Percentiles rank a stretch among this genome's conserved stretches.
Conservation (phyloP, 768 basidiomycete species). For the Exidia glandulosa region DNA sequence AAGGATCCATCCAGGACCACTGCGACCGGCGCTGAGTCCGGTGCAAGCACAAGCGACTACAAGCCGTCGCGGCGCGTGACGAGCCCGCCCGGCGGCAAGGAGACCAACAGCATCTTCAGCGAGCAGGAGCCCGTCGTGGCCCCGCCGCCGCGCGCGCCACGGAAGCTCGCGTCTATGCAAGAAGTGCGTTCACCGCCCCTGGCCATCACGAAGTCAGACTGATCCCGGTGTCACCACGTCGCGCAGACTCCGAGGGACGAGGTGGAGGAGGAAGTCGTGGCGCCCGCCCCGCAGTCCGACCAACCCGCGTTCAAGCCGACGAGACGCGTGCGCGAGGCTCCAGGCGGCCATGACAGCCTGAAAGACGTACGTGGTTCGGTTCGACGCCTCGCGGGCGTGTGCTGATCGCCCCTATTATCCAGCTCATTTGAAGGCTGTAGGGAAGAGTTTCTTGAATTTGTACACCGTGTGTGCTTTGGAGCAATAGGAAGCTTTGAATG, state of each 20-base stretch:
- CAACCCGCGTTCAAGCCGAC: conserved; percentile 34
- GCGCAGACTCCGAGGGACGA: neutral
- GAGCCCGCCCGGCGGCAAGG: conserved; percentile 8
- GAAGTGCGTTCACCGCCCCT: neutral
- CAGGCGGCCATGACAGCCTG: conserved; percentile 30
- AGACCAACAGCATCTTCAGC: conserved; percentile 5
- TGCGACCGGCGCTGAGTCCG: too few relatives aligned
- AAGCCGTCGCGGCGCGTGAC: conserved; percentile 11
- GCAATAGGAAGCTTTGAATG: too few relatives aligned
- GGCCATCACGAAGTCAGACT: neutral
- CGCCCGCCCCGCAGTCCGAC: neutral
- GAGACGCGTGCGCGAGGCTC: conserved; percentile 44
- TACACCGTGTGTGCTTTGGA: too few relatives aligned
- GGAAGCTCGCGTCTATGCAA: neutral
- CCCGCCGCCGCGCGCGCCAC: neutral
- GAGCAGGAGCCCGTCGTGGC: conserved; percentile 1
- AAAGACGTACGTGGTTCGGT: conserved; percentile 1
- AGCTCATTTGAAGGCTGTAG: neutral
- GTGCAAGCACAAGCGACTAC: conserved; percentile 5
- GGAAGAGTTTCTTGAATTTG: too few relatives aligned
- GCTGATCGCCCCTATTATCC: neutral
- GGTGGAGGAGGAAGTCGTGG: neutral
- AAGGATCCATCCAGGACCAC: too few relatives aligned
- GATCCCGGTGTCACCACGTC: too few relatives aligned
- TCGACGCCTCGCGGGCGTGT: neutral